Conservation (phyloP, 108 stramenopile species). For the Phaeodactylum tricornutum region DNA sequence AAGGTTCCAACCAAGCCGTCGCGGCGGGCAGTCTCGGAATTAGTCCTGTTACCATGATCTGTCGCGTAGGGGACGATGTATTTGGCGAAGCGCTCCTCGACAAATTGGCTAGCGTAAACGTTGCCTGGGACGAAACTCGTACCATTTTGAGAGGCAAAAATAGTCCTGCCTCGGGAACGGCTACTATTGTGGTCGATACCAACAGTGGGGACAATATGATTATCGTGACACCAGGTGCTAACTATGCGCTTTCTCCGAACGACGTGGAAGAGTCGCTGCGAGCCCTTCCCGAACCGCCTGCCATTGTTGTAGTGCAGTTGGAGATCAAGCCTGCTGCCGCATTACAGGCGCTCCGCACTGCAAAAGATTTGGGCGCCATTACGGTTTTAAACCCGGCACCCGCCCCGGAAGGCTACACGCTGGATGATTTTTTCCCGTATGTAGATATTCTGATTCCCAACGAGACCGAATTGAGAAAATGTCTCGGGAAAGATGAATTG, state of each 20-base stretch:
- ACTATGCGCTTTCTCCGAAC: slow-evolving; percentile 40
- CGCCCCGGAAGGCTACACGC: slow-evolving; percentile 33
- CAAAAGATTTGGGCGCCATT: slow-evolving; percentile 46
- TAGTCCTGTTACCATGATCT: slow-evolving; percentile 61
- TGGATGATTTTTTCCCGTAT: slow-evolving; percentile 63
- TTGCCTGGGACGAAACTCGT: slow-evolving; percentile 19
- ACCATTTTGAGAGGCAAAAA: slow-evolving; percentile 17
- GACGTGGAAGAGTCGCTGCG: slow-evolving; percentile 35
- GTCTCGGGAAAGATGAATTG: slow-evolving; percentile 19
- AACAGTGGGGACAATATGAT: slow-evolving; percentile 77
- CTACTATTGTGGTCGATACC: slow-evolving; percentile 59
- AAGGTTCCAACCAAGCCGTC: slow-evolving; percentile 89
- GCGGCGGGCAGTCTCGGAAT: slow-evolving; percentile 62
- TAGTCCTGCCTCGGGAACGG: slow-evolving; percentile 64
- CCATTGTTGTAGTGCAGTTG: slow-evolving; percentile 66
- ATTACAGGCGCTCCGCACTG: slow-evolving; percentile 51
- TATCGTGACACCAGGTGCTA: slow-evolving; percentile 77
- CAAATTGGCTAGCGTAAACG: slow-evolving; percentile 28
- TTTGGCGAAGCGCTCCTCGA: slow-evolving; percentile 43
- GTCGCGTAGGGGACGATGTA: slow-evolving; percentile 63
- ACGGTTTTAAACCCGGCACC: slow-evolving; percentile 77
- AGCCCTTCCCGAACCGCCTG: slow-evolving; percentile 7
- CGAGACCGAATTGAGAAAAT: slow-evolving; percentile 55
- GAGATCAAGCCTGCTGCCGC: slow-evolving; percentile 64
- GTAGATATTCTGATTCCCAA: slow-evolving; percentile 77